Evolutionary conservation across 768 basidiomycete species (phyloP).

Genomic region (Dioszegia aurantiaca): DNA sequence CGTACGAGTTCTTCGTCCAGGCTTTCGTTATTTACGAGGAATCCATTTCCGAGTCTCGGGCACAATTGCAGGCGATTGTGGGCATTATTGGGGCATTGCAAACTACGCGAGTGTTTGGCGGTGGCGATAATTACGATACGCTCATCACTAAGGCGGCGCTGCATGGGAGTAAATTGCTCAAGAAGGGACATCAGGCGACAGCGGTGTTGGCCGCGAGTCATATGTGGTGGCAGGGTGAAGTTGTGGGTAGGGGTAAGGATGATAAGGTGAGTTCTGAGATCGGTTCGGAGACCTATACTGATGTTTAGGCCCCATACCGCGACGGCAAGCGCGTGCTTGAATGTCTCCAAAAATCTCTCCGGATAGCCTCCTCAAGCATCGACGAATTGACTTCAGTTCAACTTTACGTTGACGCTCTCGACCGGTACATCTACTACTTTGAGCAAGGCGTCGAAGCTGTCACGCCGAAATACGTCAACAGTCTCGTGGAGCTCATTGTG

Average conservation of each 20-base stretch:
- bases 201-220: constrained; percentile 94
- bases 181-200: constrained; percentile 96
- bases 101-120: constrained; percentile 82
- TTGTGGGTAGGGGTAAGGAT: constrained; percentile 56
- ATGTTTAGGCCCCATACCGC: constrained; percentile 55
- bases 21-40: constrained; percentile 98
- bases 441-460: constrained; percentile 90
- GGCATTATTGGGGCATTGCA: constrained; percentile 88
- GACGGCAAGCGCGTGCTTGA: constrained; percentile 97
- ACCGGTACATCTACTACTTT: constrained; percentile 93
- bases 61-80: constrained; percentile 95
- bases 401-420: constrained; percentile 91
- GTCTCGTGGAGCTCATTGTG: constrained; percentile 90
- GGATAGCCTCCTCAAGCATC: constrained; percentile 92
- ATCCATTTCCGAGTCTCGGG: constrained; percentile 89
- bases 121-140: constrained; percentile 87
- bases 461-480: constrained; percentile 93
- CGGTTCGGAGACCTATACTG: neutral
- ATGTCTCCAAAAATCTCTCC: constrained; percentile 91
- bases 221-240: constrained; percentile 92
- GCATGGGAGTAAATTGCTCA: constrained; percentile 90
- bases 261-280: constrained; percentile 54
- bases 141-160: constrained; percentile 97
- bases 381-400: constrained; percentile 97
- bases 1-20: constrained; percentile 96